Evolutionary conservation across 495 filamentous ascomycete genomes (phyloP).

Genomic region (Aspergillus affinis): DNA sequence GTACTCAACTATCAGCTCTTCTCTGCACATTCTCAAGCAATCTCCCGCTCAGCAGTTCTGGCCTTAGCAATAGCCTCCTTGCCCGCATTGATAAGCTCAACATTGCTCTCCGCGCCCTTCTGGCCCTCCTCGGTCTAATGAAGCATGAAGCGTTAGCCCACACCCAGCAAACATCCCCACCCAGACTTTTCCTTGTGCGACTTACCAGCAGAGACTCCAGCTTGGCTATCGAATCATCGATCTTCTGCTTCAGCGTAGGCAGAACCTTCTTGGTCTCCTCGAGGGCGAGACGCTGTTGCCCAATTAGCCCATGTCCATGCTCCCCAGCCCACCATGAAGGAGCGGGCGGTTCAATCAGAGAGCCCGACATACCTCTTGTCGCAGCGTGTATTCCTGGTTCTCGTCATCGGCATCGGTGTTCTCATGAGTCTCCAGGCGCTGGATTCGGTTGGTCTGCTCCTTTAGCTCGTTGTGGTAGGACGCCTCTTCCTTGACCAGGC

Average conservation of each 20-base stretch:
- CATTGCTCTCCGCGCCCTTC: slow-evolving; percentile 50
- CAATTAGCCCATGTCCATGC: not conserved
- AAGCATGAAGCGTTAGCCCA: not conserved
- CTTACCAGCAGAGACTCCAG: slow-evolving; percentile 66
- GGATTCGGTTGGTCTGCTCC: slow-evolving; percentile 67
- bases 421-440: slow-evolving; percentile 54
- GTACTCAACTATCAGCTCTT: not conserved
- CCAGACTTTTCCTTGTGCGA: slow-evolving; percentile 20
- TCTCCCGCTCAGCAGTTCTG: slow-evolving; percentile 46
- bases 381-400: slow-evolving; percentile 69
- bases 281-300: slow-evolving; percentile 64
- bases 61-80: slow-evolving; percentile 64
- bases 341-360: not conserved
- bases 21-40: slow-evolving; percentile 23
- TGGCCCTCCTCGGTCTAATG: slow-evolving; percentile 43
- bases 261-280: slow-evolving; percentile 84
- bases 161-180: not conserved
- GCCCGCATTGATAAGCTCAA: slow-evolving; percentile 53
- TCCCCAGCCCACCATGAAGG: not conserved
- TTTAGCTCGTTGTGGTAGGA: slow-evolving; percentile 84
- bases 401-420: slow-evolving; percentile 56
- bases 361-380: slow-evolving; percentile 69
- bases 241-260: slow-evolving; percentile 62
- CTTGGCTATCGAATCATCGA: slow-evolving; percentile 63
- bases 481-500: slow-evolving; percentile 86